Base-by-base conservation (phyloP, 495 filamentous ascomycete species). In the Penicillium flavigenum region DNA sequence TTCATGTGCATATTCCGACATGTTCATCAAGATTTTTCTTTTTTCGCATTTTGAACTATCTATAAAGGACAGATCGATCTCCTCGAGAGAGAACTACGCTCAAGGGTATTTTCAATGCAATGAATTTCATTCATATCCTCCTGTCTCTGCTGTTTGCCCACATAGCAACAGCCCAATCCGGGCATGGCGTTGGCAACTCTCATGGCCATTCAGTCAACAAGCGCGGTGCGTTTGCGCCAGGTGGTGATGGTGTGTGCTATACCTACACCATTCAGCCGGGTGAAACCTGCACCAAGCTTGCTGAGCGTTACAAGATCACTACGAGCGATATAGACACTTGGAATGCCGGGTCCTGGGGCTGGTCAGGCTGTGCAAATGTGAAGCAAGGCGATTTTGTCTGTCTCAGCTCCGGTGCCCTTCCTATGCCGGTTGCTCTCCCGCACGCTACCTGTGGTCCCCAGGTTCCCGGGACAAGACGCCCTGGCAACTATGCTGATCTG, bases 401-500 rank as follows among this genome's bases (percentile, higher is more conserved):
- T 46, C 32, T 66, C 4, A 56, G 60, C 43, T 19, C 57, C 29
- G 63, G 63, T 9, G 11, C 29, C 16, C 54, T 55, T 45, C 54
- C 63, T 3, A 66, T 66, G 63, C 63, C 60, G 11, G 57, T 57
- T n/a, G 60, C 60, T 38, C 51, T 63, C 34, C 54, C 63, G 9
- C 34, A 58, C 17, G 60, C 63, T 41, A 38, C 47, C 10, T 66
- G 63, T 46, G 63, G 63, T n/a, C 63, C 63, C 17, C 60, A 58
- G 43, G 60, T 63, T 1, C 60, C 60, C 2, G 60, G 63, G 8
- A 56, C 63, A 31, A 20, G 4, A 11, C 53, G 57, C 16, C 63
- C 63, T 31, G 38, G 7, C 17, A 54, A 63, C 17, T 57, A 51
- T 52, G 50, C 52, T 10, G 50, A 58, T 27, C 53, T 63, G n/a